Evolutionary conservation across 2,329 filamentous ascomycete species (phyloP).

Genomic region (Aspergillus sergii): DNA sequence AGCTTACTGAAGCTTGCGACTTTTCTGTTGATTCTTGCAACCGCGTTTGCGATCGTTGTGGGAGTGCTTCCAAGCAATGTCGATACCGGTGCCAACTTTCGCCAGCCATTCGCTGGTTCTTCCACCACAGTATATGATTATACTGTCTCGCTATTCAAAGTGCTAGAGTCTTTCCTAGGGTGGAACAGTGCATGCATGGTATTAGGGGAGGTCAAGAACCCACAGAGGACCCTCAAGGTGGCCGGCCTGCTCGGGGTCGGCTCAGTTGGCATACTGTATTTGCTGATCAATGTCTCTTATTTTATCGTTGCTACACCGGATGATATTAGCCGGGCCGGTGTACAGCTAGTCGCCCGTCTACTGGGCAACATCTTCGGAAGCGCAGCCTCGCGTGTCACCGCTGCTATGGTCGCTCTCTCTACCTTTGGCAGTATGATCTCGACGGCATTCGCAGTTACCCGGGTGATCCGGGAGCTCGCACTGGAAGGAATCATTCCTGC

Average conservation of each 20-base stretch:
- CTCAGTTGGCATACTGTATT: background rate
- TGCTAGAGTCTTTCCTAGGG: background rate
- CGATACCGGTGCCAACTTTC: background rate
- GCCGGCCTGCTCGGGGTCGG: background rate
- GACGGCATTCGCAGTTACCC: background rate
- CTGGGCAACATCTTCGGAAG: background rate
- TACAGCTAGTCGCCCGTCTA: background rate
- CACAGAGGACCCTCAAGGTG: background rate
- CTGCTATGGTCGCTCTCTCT: background rate
- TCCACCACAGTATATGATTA: background rate
- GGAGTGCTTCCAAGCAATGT: background rate
- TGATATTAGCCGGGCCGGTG: background rate
- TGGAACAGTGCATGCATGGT: background rate
- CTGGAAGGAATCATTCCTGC: background rate
- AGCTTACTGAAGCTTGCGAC: background rate
- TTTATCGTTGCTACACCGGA: background rate
- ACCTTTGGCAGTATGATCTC: background rate
- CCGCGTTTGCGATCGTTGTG: background rate
- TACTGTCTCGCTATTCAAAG: background rate
- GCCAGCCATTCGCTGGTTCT: background rate
- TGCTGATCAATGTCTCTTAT: background rate
- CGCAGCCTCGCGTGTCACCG: background rate
- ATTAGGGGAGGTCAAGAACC: background rate
- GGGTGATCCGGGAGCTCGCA: background rate
- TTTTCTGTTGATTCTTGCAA: background rate